Evolutionary conservation across 164 flowering plant species (phyloP).

Genomic region (Berberis vulgaris): DNA sequence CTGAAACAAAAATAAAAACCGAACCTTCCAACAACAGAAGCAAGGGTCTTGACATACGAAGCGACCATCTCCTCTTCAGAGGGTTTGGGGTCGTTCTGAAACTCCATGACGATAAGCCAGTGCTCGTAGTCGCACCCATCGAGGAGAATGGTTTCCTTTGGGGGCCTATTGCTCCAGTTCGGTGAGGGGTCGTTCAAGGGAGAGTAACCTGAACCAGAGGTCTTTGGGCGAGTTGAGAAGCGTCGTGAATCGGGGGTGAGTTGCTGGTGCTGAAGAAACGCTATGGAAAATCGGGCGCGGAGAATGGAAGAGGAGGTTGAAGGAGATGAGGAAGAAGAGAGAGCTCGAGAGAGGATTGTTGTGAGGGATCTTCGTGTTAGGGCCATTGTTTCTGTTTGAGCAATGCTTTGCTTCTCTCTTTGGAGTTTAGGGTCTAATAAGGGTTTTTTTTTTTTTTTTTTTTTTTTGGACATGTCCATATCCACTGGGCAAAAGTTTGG

Average conservation of each 20-base stretch:
- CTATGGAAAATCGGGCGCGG: neutral
- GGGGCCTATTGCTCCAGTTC: conserved; percentile 96
- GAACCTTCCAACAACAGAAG: conserved; percentile 69
- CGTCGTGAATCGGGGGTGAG: conserved; percentile 11
- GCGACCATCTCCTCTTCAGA: conserved; percentile 72
- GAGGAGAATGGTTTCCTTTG: conserved; percentile 87
- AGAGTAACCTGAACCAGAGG: conserved; percentile 74
- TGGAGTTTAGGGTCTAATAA: no score
- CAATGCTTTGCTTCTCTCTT: no score
- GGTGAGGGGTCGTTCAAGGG: conserved; percentile 91
- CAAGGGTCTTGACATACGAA: conserved; percentile 78
- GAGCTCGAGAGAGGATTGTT: neutral
- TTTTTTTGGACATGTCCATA: no score
- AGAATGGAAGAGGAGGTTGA: neutral
- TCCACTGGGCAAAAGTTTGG: no score
- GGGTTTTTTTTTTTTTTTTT: no score
- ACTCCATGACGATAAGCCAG: conserved; percentile 97
- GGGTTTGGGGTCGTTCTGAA: conserved; percentile 55
- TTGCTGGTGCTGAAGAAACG: conserved; percentile 5
- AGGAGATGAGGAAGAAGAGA: neutral
- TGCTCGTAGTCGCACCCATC: conserved; percentile 98
- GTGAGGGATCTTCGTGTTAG: no score
- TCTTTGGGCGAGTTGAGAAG: conserved; percentile 30
- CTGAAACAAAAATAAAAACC: neutral
- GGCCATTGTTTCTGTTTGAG: no score